A percentile compares a stretch with the other conserved stretches of the same genome.
Evolutionary conservation across 257 asterid species (phyloP).

Genomic region (Apocynum venetum): DNA sequence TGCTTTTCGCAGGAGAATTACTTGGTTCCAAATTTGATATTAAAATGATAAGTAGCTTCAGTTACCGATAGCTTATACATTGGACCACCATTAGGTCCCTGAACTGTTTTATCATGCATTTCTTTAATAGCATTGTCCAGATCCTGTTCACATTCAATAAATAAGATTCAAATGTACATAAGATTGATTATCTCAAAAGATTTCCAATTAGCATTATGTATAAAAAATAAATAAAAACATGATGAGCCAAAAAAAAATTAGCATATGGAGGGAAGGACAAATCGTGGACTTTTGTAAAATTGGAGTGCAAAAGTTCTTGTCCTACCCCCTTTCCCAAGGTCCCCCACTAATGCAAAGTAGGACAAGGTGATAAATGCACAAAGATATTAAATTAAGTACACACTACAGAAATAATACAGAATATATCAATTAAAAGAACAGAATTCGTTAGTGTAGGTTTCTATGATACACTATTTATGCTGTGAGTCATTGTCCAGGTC

Average conservation of each 20-base stretch:
- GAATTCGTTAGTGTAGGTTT: background rate
- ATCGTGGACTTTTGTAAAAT: too few relatives aligned
- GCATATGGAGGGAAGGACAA: too few relatives aligned
- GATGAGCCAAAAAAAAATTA: background rate
- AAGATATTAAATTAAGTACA: background rate
- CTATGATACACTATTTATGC: background rate
- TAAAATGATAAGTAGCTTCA: background rate
- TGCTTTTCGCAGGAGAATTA: background rate
- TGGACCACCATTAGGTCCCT: conserved; percentile 61
- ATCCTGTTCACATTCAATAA: conserved; percentile 39
- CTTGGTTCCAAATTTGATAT: background rate
- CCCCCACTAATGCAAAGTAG: background rate
- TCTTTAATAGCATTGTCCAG: conserved; percentile 73
- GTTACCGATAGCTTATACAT: conserved; percentile 59
- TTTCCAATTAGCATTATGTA: background rate
- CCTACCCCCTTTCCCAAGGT: background rate
- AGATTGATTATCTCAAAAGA: background rate
- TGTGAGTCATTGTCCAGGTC: background rate
- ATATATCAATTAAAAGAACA: background rate
- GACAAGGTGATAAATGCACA: background rate
- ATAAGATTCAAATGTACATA: background rate
- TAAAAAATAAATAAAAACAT: background rate
- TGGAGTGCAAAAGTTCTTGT: too few relatives aligned
- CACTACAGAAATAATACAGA: background rate
- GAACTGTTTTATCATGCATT: conserved; percentile 59